Evolutionary conservation across 2,329 filamentous ascomycete genomes (phyloP), one percentile per base, ranked within the genome.

Genomic region (Grosmannia serpens): DNA sequence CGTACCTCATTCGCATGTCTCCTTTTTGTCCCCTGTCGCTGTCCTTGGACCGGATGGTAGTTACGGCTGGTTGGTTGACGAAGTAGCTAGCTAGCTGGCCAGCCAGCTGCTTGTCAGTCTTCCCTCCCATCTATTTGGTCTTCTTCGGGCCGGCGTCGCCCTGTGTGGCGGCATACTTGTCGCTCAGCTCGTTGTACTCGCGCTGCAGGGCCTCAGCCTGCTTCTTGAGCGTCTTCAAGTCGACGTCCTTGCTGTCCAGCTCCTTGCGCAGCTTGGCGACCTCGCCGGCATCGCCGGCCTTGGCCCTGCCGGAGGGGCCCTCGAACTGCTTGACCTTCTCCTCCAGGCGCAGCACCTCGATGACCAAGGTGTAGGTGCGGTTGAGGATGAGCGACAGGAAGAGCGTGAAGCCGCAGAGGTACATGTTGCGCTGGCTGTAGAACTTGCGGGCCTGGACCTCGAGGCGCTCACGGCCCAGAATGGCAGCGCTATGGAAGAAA

Each of bases 351-450:
- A 96, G 88, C 56, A 88, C 84, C 67, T 96, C 91, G 64, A 96
- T 82, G 69, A 96, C 96, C 89, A 97, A 92, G 69, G 87, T 88
- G 79, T 97, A 99, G 70, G 94, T 99, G 70, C 94, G 92, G 85
- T 99, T 97, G 71, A 95, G 89, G 75, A 99, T 99, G 64, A 99
- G 82, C 57, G 92, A 97, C 62, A 99, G 87, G 84, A 99, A 97
- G 63, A 99, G 87, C 6, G 94, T 99, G 81, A 99, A 99, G 67
- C 94, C 94, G 75, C 94, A 97, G 62, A 99, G 91, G 78, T 99
- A 99, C 94, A 99, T 99, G 85, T 99, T 99, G 74, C 94, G 91
- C 79, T 99, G 92, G 62, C 91, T 96, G 83, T 99, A 99, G 81
- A 99, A 99, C 77, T 99, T 99, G 82, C 94, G 91, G 64, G 94